Evolutionary conservation across 202 grass and related monocot genomes (phyloP), one percentile per base, ranked within the genome.

Genomic region (Thinopyrum obtusiflorum): DNA sequence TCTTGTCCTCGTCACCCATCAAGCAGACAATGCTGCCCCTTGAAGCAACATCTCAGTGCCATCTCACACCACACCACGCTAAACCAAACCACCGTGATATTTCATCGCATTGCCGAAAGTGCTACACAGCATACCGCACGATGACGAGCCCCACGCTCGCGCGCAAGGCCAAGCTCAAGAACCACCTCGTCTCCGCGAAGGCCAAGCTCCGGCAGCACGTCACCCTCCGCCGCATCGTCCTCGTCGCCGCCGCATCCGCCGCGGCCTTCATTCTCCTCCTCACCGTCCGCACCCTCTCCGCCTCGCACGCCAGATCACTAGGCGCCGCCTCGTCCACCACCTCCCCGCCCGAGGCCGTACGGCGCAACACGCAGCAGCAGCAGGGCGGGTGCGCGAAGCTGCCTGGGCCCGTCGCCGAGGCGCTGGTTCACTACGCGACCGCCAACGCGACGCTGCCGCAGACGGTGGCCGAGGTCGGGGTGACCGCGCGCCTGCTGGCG

Each of bases 381-480:
- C n/a, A 40, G 35, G 9, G 6, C 1, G 79, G 57, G 27, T 93
- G 88, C 83, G 37, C 55, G 5, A 87, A 65, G 63, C 44, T 95
- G 18, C 91, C 89, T 8, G 80, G 32, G 42, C 29, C 81, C 2
- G 80, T 98, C 2, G 68, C 64, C 0, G 75, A 69, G 61, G 75
- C 87, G 71, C 81, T 98, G 46, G 78, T 95, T 4, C 83, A 98
- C 83, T 93, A 98, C 84, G 75, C 91, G n/a, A 87, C 87, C 63
- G 53, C 86, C 2, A 90, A 85, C 69, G 78, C 73, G 20, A 92
- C 89, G 80, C 83, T 86, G 31, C 81, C 64, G 51, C 78, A 88
- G 76, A 92, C 91, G 32, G 39, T 32, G n/a, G 80, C 76, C 1
- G 95, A 94, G 89, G 66, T 92, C 40, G 78, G 73, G 2, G 83